Conservation (phyloP, 208 protist genomes). For the Polymyxa betae region DNA sequence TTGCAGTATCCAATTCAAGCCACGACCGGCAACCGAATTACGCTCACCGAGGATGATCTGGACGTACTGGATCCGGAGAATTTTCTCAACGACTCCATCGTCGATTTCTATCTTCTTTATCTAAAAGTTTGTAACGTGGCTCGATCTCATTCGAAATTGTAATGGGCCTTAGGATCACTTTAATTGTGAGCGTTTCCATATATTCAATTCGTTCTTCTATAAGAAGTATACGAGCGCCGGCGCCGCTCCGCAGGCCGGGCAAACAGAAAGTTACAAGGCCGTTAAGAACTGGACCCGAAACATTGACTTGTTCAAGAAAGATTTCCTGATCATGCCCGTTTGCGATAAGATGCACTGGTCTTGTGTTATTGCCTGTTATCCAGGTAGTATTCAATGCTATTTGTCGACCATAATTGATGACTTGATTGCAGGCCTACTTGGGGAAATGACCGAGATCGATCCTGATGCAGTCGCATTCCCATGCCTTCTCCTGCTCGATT, state of each 20-base stretch:
- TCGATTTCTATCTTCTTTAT: conserved; percentile 38
- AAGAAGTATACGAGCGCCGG: not conserved
- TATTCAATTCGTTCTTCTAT: conserved; percentile 50
- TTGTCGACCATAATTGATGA: too few species aligned
- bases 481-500: conserved; percentile 32
- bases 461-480: not conserved
- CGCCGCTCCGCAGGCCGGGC: not conserved
- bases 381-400: not conserved
- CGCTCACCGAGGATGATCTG: not conserved
- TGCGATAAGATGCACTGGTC: conserved; percentile 45
- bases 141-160: not conserved
- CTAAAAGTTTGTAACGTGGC: not conserved
- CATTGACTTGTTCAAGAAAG: conserved; percentile 52
- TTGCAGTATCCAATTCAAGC: not conserved
- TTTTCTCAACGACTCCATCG: conserved; percentile 49
- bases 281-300: conserved; percentile 20
- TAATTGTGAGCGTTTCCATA: not conserved
- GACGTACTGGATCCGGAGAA: not conserved
- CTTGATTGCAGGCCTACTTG: not conserved
- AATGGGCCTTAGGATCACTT: not conserved
- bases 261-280: not conserved
- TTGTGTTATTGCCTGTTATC: conserved; percentile 41
- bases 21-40: not conserved
- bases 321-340: conserved; percentile 35
- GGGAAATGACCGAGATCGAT: not conserved